Percentiles rank a stretch among this genome's conserved stretches.
Conservation (phyloP, 2,329 filamentous ascomycete genomes). For the Diplodia scrobiculata region DNA sequence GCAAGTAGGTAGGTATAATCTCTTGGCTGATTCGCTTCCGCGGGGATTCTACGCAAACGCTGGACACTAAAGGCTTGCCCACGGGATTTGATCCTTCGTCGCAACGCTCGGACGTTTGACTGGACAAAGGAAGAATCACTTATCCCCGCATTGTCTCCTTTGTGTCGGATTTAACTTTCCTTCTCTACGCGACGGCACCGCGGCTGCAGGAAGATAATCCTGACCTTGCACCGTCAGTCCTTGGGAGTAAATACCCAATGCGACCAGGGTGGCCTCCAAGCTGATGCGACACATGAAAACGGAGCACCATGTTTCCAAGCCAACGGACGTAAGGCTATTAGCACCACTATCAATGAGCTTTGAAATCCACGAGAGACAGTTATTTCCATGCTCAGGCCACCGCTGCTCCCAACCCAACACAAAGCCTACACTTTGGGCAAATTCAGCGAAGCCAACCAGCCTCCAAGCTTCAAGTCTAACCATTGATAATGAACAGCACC, state of each 20-base stretch:
- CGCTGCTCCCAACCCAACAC: no score
- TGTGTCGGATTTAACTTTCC: background rate
- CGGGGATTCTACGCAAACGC: no score
- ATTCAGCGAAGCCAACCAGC: no score
- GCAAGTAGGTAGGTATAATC: no score
- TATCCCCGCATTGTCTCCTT: background rate
- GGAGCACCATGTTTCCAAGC: background rate
- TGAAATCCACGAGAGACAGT: background rate
- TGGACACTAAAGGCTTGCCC: no score
- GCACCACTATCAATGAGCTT: background rate
- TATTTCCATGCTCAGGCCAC: background rate
- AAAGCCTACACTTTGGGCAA: no score
- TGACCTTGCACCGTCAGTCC: background rate
- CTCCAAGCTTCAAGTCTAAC: no score
- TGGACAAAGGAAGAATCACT: background rate
- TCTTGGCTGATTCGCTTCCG: no score
- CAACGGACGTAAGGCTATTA: background rate
- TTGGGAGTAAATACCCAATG: background rate
- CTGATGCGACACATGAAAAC: background rate
- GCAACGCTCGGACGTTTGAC: background rate
- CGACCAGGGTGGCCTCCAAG: background rate
- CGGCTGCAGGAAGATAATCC: background rate
- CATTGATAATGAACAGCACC: no score
- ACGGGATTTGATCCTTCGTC: no score
- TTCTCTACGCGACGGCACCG: background rate